These are phyloP conservation scores for Talaromyces sp. DNA, from an alignment of 2,329 filamentous ascomycete genomes.

Conservation along the genomic window DNA sequence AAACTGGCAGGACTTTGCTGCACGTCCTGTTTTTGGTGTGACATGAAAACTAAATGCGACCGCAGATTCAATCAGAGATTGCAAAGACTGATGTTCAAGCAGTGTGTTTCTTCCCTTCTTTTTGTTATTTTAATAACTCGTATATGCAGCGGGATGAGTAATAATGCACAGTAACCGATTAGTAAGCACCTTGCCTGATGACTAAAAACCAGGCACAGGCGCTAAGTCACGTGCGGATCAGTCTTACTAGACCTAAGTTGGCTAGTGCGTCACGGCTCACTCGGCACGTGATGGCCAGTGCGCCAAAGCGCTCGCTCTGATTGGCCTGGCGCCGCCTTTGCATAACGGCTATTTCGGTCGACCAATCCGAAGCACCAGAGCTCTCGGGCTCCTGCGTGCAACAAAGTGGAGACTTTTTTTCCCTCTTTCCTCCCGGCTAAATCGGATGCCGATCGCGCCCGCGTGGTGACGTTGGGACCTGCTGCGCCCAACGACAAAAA, in stretches of 20 bases:
- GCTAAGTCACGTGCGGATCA: too few species aligned
- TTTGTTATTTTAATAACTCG: not conserved
- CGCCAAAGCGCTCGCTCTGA: not conserved
- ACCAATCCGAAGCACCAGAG: not conserved
- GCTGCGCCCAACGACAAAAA: not conserved
- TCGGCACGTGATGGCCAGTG: too few species aligned
- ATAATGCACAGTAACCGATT: too few species aligned
- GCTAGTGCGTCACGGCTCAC: too few species aligned
- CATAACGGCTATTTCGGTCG: not conserved
- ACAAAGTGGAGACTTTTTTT: not conserved
- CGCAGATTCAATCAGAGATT: too few species aligned
- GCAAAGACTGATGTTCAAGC: too few species aligned
- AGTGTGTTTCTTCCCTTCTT: not conserved
- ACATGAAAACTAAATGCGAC: too few species aligned
- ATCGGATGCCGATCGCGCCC: not conserved
- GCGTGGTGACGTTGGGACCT: not conserved
- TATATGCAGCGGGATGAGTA: not conserved
- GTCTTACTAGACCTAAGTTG: too few species aligned
- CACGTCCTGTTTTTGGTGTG: constrained; percentile 46
- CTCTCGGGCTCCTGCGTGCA: not conserved
- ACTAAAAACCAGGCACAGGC: too few species aligned
- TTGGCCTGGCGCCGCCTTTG: not conserved
- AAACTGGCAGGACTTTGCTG: constrained; percentile 39
- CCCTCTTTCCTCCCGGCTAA: not conserved
- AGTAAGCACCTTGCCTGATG: too few species aligned